Conservation (phyloP, 495 filamentous ascomycete species). For the Penicillium mononematosum region DNA sequence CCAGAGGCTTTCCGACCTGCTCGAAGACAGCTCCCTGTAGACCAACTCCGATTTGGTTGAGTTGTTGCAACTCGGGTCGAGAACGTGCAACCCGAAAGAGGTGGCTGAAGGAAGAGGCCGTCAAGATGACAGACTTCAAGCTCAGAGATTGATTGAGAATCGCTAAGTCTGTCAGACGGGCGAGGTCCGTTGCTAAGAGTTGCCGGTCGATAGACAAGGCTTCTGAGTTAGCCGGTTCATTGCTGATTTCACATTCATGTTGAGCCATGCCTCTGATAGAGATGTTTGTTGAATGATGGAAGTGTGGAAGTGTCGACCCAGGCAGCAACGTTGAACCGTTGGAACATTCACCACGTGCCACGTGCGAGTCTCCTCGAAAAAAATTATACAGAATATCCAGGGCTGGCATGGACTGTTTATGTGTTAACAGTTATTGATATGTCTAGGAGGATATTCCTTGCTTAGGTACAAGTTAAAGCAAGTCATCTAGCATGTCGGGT, state of each 20-base stretch:
- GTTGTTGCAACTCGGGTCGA: slow-evolving; percentile 8
- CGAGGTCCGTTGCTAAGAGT: slow-evolving; percentile 4
- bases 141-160: slow-evolving; percentile 7
- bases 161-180: background rate
- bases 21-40: slow-evolving; percentile 19
- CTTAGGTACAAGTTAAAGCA: no score
- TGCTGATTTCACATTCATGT: background rate
- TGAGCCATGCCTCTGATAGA: background rate
- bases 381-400: no score
- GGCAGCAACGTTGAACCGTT: no score
- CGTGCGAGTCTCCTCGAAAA: no score
- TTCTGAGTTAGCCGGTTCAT: background rate
- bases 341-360: background rate
- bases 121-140: slow-evolving; percentile 8
- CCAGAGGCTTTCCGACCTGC: slow-evolving; percentile 7
- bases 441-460: no score
- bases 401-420: no score
- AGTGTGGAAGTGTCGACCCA: no score
- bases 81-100: background rate
- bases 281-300: background rate
- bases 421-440: no score
- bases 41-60: slow-evolving; percentile 19
- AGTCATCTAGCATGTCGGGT: no score
- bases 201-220: background rate
- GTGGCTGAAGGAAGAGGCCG: slow-evolving; percentile 9